A percentile compares a stretch with the other conserved stretches of the same genome.
These are phyloP conservation scores for Schizochytrium sp. DNA, from an alignment of 108 stramenopile species.

Conservation along the genomic window DNA sequence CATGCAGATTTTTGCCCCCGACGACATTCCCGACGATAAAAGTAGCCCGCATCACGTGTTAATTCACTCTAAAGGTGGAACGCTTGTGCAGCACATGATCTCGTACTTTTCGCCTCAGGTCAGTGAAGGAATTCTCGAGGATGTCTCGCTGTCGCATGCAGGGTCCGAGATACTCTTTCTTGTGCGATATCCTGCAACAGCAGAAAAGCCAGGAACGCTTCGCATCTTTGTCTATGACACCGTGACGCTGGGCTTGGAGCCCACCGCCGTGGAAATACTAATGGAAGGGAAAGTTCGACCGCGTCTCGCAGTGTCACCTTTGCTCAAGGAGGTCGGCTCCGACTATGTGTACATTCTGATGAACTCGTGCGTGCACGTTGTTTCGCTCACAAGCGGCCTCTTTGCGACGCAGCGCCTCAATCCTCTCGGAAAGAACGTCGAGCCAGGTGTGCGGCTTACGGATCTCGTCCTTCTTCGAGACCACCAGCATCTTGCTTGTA, in stretches of 20 bases:
- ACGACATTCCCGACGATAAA: background rate
- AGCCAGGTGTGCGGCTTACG: background rate
- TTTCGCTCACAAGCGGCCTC: background rate
- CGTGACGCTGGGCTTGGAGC: background rate
- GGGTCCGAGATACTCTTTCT: background rate
- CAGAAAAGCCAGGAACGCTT: background rate
- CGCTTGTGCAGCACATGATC: background rate
- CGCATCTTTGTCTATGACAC: background rate
- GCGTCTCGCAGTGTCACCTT: background rate
- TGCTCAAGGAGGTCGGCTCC: background rate
- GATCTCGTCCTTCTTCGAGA: background rate
- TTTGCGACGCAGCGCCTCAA: background rate
- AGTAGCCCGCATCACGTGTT: background rate
- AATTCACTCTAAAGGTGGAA: background rate
- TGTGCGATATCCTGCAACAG: background rate
- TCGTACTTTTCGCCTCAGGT: background rate
- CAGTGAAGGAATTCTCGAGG: background rate
- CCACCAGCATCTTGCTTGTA: background rate
- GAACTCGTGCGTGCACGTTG: background rate
- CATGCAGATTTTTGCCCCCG: background rate
- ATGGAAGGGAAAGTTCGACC: background rate
- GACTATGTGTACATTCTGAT: conserved; percentile 11
- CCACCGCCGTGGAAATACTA: background rate
- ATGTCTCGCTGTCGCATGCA: background rate
- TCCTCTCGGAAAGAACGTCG: background rate